These are phyloP conservation scores for Raphidocelis subcapitata DNA, from an alignment of 139 green algal genomes.

Conservation along the genomic window DNA sequence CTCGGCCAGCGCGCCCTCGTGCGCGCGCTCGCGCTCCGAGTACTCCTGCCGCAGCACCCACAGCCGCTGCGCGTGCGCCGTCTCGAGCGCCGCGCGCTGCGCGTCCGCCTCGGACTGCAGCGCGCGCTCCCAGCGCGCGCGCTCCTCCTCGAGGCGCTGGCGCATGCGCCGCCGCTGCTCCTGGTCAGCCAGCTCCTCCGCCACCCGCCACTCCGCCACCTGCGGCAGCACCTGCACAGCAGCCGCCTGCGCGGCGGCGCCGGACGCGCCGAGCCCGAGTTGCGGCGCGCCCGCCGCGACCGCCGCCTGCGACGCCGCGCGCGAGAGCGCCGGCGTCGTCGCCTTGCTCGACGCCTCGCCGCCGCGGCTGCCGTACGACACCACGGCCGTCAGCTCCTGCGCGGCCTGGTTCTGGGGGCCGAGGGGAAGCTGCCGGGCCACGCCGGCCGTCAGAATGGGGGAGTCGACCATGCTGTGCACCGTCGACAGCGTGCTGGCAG, in stretches of 20 bases:
- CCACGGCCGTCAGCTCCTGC: not conserved
- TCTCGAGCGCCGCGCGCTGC: slow-evolving; percentile 26
- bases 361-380: too few species aligned
- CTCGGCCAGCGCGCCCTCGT: slow-evolving; percentile 13
- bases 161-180: slow-evolving; percentile 3
- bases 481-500: slow-evolving; percentile 16
- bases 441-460: not conserved
- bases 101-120: slow-evolving; percentile 18
- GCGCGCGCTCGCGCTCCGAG: slow-evolving; percentile 16
- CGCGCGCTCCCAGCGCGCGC: slow-evolving; percentile 8
- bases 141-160: slow-evolving; percentile 21
- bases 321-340: too few species aligned
- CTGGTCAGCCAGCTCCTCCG: slow-evolving; percentile 13
- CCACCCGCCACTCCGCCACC: slow-evolving; percentile 7
- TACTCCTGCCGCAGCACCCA: slow-evolving; percentile 33
- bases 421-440: not conserved
- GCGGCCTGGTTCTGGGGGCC: not conserved
- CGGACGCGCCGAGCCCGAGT: too few species aligned
- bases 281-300: too few species aligned
- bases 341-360: too few species aligned
- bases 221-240: too few species aligned
- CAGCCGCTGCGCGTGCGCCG: slow-evolving; percentile 21
- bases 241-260: too few species aligned
- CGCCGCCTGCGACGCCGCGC: too few species aligned
- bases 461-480: slow-evolving; percentile 21